Evolutionary conservation across 257 asterid genomes (phyloP), one percentile per base, ranked within the genome.

Genomic region (Solanum arcanum): DNA sequence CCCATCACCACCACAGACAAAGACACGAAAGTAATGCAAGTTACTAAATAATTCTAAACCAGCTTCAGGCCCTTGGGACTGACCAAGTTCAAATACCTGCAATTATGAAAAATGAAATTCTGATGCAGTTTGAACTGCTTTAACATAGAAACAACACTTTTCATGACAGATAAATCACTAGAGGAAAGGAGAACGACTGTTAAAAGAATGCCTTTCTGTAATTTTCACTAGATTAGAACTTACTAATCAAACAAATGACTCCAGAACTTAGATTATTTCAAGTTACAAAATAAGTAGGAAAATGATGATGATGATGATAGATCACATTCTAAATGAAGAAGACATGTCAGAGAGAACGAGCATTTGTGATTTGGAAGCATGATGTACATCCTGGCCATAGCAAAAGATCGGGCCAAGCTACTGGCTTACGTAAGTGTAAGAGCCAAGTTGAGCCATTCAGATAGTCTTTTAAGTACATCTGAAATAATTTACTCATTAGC

Each of bases 1-100:
- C 59, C 98, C 98, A 88, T 95, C 98, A 86, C 98, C 98, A 88
- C 98, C 98, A 87, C 98, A 94, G 86, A 94, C 96, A 93, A 95
- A 92, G 87, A 95, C 96, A 86, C 98, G 93, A 56, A 93, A 95
- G 90, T 93, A 91, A 33, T 88, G 98, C 89, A 94, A 93, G 73
- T 68, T 89, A 83, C 94, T 89, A 88, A 95, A 95, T 59, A 94
- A 87, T 82, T 95, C 94, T 90, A 95, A 90, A 83, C 98, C 98
- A 78, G 88, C 94, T 89, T 95, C 98, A 73, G 96, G 98, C 77
- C 98, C 98, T 91, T 93, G 95, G 84, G 92, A 91, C 75, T 97
- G 92, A 88, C 92, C 88, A 83, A 95, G 95, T 90, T 93, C 98
- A 86, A 95, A 86, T 76, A 95, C 92, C 98, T 95, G 92, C 86